Conservation (phyloP, 768 basidiomycete genomes). For the Leucocoprinus birnbaumii region DNA sequence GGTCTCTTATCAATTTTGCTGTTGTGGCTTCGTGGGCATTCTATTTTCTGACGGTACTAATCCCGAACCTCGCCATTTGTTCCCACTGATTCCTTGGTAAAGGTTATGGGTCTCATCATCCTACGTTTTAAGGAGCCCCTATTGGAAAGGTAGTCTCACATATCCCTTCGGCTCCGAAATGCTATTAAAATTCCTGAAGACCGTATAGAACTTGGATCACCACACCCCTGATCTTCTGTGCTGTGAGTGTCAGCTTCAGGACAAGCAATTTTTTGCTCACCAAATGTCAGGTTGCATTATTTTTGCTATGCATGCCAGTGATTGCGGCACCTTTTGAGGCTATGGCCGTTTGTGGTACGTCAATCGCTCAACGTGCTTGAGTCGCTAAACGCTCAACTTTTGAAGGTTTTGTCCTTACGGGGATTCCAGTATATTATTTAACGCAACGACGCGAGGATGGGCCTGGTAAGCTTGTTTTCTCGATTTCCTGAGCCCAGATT, state of each 20-base stretch:
- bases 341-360: conserved; percentile 77
- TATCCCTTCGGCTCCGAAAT: background rate
- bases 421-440: conserved; percentile 81
- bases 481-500: conserved; percentile 5
- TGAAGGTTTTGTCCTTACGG: conserved; percentile 73
- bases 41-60: conserved; percentile 73
- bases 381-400: conserved; percentile 1
- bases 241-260: conserved; percentile 43
- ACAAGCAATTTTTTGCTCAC: conserved; percentile 6
- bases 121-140: conserved; percentile 88
- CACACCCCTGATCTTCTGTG: conserved; percentile 89
- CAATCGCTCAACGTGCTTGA: too few relatives aligned
- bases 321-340: conserved; percentile 92
- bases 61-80: background rate
- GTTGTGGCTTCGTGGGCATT: conserved; percentile 87
- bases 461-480: conserved; percentile 32
- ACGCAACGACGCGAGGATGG: conserved; percentile 52
- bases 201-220: conserved; percentile 92
- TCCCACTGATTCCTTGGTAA: background rate
- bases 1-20: conserved; percentile 85
- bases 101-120: conserved; percentile 88
- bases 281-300: conserved; percentile 68
- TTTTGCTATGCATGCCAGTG: conserved; percentile 91
- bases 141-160: conserved; percentile 61
- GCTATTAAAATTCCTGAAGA: conserved; percentile 34